These are phyloP conservation scores for Aschersonia sp. DNA, from an alignment of 2,329 filamentous ascomycete species.

Conservation along the genomic window DNA sequence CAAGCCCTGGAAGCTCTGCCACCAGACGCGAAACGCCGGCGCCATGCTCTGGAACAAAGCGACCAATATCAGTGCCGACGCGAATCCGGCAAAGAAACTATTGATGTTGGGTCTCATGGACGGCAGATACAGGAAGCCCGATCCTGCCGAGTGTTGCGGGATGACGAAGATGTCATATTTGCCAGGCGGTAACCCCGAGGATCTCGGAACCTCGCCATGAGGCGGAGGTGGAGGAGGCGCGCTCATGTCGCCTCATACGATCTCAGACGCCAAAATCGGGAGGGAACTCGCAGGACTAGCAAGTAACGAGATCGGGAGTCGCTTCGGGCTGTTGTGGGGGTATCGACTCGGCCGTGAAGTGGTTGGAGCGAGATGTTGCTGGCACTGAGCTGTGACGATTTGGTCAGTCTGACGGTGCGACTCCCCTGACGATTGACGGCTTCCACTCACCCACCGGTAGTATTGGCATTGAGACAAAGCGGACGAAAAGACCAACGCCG, in stretches of 20 bases:
- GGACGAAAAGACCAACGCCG: constrained; percentile 11
- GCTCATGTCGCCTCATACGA: constrained; percentile 22
- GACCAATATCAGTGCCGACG: constrained; percentile 58
- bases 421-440: constrained; percentile 1
- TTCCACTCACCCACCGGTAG: not conserved
- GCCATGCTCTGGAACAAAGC: constrained; percentile 59
- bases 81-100: constrained; percentile 81
- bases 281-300: not conserved
- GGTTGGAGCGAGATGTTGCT: too few species aligned
- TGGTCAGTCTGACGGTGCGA: not conserved
- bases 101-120: constrained; percentile 76
- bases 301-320: too few species aligned
- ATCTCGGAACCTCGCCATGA: constrained; percentile 65
- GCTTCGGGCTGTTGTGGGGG: too few species aligned
- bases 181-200: constrained; percentile 61
- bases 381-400: not conserved
- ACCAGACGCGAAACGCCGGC: constrained; percentile 62
- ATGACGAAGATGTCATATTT: constrained; percentile 98
- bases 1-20: constrained; percentile 53
- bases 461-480: constrained; percentile 7
- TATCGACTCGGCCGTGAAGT: too few species aligned
- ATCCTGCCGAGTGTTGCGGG: constrained; percentile 77
- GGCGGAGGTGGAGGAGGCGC: constrained; percentile 71
- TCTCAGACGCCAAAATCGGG: not conserved
- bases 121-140: constrained; percentile 87